Percentiles rank a stretch among this genome's conserved stretches.
phyloP scores from a whole-genome alignment of 176 grass and related monocot genomes.

The Coix lacrymajobi region DNA sequence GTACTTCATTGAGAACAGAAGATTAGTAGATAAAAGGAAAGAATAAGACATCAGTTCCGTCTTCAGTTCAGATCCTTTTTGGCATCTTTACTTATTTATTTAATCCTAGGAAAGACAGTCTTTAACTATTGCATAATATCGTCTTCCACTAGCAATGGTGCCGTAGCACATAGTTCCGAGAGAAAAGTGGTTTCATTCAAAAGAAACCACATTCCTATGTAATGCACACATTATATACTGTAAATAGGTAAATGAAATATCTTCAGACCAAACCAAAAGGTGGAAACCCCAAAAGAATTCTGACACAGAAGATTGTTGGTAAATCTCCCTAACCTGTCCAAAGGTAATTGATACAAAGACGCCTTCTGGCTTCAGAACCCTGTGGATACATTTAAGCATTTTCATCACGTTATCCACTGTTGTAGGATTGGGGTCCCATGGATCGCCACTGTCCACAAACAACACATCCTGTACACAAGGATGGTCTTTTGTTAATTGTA shows the following conservation, averaged over 20 bases:
- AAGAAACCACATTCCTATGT: neutral
- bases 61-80: neutral
- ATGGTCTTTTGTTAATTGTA: constrained; percentile 1
- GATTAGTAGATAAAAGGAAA: neutral
- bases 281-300: neutral
- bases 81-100: neutral
- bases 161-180: neutral
- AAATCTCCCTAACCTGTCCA: constrained; percentile 64
- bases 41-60: neutral
- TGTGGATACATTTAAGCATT: constrained; percentile 84
- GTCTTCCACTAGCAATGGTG: neutral
- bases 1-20: neutral
- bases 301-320: neutral
- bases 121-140: neutral
- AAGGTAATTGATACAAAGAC: constrained; percentile 82
- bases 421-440: constrained; percentile 68
- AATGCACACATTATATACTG: neutral
- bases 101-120: neutral
- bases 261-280: neutral
- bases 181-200: neutral
- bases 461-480: constrained; percentile 71
- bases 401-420: constrained; percentile 80
- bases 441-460: constrained; percentile 93
- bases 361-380: constrained; percentile 73
- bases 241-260: neutral